These are phyloP conservation scores for Aspergillus oerlinghausenensis DNA, from an alignment of 2,329 filamentous ascomycete species.

Conservation along the genomic window DNA sequence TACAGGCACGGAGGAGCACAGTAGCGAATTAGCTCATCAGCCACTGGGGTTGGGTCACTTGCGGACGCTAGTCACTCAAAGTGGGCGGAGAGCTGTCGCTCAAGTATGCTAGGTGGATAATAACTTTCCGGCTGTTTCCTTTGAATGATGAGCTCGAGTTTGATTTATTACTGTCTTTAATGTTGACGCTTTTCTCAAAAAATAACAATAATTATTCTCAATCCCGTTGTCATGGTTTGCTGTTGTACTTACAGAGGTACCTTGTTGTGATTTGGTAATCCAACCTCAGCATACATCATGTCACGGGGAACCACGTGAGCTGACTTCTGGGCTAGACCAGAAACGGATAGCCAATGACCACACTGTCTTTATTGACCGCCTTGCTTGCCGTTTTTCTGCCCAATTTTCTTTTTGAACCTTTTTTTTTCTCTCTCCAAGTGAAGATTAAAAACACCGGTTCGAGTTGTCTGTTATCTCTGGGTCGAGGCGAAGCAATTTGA, in stretches of 20 bases:
- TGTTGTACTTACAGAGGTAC: not conserved
- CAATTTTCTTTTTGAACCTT: conserved; percentile 21
- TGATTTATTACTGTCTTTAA: not conserved
- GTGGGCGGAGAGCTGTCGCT: conserved; percentile 21
- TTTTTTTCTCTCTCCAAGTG: conserved; percentile 17
- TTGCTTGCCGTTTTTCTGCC: conserved; percentile 15
- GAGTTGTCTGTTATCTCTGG: conserved; percentile 3
- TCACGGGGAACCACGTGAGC: conserved; percentile 15
- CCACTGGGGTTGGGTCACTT: conserved; percentile 19
- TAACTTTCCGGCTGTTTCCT: not conserved
- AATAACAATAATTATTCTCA: not conserved
- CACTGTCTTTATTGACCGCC: conserved; percentile 19
- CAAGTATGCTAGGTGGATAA: not conserved
- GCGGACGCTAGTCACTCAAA: conserved; percentile 15
- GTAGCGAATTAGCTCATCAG: conserved; percentile 25
- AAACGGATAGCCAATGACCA: conserved; percentile 18
- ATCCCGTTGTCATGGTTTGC: not conserved
- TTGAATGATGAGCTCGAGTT: no score
- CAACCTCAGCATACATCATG: not conserved
- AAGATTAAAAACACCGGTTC: not conserved
- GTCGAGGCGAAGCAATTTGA: not conserved
- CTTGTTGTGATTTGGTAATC: not conserved
- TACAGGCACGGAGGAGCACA: conserved; percentile 11
- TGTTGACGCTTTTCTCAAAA: not conserved
- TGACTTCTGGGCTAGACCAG: not conserved